Percentiles rank a stretch among this genome's conserved stretches.
These are phyloP conservation scores for Marvania coccoides DNA, from an alignment of 139 green algal species.

Conservation along the genomic window DNA sequence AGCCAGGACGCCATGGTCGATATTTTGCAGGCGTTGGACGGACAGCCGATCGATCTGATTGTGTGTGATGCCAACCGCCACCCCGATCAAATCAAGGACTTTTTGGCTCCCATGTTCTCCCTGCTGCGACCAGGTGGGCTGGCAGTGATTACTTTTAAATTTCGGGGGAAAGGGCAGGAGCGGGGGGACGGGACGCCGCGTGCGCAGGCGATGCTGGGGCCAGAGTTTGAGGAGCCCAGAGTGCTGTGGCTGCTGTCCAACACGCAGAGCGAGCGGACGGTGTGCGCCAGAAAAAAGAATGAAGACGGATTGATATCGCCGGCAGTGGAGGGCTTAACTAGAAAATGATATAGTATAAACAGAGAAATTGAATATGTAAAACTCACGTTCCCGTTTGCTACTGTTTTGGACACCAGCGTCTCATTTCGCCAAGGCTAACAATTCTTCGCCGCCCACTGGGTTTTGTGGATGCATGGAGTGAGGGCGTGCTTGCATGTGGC, in stretches of 20 bases:
- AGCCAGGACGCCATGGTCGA: not conserved
- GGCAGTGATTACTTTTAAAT: slow-evolving; percentile 4
- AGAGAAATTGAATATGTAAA: too few relatives aligned
- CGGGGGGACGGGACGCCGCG: not conserved
- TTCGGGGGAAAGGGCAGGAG: not conserved
- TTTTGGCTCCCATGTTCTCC: not conserved
- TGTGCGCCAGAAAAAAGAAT: not conserved
- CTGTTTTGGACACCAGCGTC: too few relatives aligned
- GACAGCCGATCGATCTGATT: not conserved
- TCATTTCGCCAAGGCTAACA: too few relatives aligned
- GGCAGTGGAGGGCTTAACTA: too few relatives aligned
- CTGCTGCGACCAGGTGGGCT: not conserved
- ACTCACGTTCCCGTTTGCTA: too few relatives aligned
- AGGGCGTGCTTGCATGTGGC: too few relatives aligned
- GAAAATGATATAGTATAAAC: too few relatives aligned
- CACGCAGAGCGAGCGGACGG: slow-evolving; percentile 3
- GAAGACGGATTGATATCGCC: too few relatives aligned
- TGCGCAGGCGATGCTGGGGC: not conserved
- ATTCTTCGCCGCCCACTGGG: too few relatives aligned
- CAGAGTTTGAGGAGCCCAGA: not conserved
- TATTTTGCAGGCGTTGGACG: not conserved
- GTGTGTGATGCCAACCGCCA: not conserved
- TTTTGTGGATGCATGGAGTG: too few relatives aligned
- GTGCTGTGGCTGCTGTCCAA: not conserved
- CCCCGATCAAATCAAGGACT: not conserved